A percentile compares a stretch with the other conserved stretches of the same genome.
Evolutionary conservation across 2,329 filamentous ascomycete species (phyloP).

Genomic region (Aureobasidium namibiae): DNA sequence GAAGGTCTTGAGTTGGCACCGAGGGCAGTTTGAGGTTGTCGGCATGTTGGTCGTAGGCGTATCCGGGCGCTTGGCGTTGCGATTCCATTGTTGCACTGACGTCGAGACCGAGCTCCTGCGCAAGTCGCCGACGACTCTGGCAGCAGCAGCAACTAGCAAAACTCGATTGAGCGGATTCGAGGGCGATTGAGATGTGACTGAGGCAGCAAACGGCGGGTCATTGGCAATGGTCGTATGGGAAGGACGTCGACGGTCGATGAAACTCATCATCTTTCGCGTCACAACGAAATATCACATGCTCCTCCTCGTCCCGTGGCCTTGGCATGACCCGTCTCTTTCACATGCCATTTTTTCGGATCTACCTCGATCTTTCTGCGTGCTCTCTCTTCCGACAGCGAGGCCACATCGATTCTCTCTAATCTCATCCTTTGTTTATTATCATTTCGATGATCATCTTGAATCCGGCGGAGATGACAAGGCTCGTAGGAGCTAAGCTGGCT

Average conservation of each 20-base stretch:
- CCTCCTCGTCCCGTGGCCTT: background rate
- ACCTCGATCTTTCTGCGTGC: no score
- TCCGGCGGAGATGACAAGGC: background rate
- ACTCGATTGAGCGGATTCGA: background rate
- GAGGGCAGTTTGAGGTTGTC: slow-evolving; percentile 34
- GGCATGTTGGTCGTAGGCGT: slow-evolving; percentile 35
- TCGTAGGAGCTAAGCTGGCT: background rate
- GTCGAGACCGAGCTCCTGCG: background rate
- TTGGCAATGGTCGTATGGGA: background rate
- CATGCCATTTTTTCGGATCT: background rate
- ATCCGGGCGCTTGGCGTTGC: slow-evolving; percentile 28
- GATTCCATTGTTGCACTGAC: slow-evolving; percentile 21
- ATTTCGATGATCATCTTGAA: background rate
- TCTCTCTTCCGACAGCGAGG: background rate
- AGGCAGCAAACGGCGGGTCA: background rate
- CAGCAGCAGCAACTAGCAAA: background rate
- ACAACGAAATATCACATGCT: slow-evolving; percentile 9
- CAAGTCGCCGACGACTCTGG: slow-evolving; percentile 4
- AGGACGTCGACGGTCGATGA: slow-evolving; percentile 1
- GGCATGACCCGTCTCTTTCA: background rate
- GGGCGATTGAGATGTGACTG: background rate
- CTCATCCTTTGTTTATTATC: background rate
- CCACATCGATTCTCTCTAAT: no score
- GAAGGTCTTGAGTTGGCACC: slow-evolving; percentile 31
- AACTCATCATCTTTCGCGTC: slow-evolving; percentile 2